Evolutionary conservation across 2,329 filamentous ascomycete genomes (phyloP).

Genomic region (Bisporella sp.): DNA sequence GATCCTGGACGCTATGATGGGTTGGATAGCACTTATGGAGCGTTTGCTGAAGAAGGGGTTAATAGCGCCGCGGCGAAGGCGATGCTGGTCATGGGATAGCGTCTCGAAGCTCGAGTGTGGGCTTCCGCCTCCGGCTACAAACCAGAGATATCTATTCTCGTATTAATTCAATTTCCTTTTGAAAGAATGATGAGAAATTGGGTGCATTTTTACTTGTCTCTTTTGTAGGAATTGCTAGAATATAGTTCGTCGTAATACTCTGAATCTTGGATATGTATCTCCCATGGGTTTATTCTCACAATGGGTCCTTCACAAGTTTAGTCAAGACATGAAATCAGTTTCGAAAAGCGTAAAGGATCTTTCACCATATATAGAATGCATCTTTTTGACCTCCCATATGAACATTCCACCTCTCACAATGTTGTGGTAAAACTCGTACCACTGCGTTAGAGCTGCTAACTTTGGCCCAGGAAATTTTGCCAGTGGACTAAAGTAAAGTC

Average conservation of each 20-base stretch:
- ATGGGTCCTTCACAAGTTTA: background rate
- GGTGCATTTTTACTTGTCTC: no score
- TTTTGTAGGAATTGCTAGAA: background rate
- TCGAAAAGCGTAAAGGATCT: no score
- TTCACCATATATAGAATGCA: constrained; percentile 14
- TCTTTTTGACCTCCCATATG: constrained; percentile 7
- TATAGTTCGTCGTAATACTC: background rate
- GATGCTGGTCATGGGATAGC: background rate
- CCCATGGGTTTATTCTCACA: background rate
- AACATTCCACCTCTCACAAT: constrained; percentile 5
- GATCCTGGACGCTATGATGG: background rate
- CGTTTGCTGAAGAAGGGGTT: background rate
- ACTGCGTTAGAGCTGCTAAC: background rate
- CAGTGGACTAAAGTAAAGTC: no score
- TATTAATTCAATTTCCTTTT: no score
- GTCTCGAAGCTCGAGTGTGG: background rate
- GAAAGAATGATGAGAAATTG: no score
- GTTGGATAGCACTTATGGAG: background rate
- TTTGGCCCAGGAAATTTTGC: no score
- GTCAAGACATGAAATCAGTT: no score
- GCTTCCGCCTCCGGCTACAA: background rate
- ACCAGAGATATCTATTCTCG: background rate
- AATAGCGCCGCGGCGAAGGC: background rate
- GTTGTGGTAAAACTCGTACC: constrained; percentile 7
- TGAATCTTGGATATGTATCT: background rate